Evolutionary conservation across 2,329 filamentous ascomycete genomes (phyloP).

Genomic region (Kalmusia sp.): DNA sequence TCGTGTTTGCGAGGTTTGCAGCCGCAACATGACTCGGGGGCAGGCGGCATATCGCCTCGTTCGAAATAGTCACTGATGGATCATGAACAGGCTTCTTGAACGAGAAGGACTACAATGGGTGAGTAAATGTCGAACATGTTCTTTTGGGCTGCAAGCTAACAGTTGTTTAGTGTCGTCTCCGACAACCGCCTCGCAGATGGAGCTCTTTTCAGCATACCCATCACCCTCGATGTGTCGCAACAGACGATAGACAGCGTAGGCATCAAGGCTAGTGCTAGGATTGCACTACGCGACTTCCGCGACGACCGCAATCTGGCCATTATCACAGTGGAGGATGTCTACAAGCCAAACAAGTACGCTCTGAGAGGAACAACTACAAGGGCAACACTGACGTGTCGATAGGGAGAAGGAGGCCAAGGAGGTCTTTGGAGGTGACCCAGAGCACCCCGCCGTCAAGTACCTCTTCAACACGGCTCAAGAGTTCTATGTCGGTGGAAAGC

Average conservation of each 20-base stretch:
- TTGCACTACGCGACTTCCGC: slow-evolving; percentile 92
- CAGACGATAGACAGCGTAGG: slow-evolving; percentile 75
- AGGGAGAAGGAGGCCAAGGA: slow-evolving; percentile 89
- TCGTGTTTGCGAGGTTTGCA: slow-evolving; percentile 37
- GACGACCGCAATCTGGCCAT: slow-evolving; percentile 97
- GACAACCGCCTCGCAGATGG: slow-evolving; percentile 87
- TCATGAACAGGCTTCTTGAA: slow-evolving; percentile 84
- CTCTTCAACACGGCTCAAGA: slow-evolving; percentile 82
- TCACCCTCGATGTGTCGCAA: slow-evolving; percentile 85
- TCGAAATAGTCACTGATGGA: slow-evolving; percentile 19
- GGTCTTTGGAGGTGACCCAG: slow-evolving; percentile 91
- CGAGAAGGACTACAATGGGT: slow-evolving; percentile 96
- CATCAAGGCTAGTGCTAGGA: slow-evolving; percentile 79
- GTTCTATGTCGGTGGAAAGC: slow-evolving; percentile 93
- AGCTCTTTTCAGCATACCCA: slow-evolving; percentile 94
- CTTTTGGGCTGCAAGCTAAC: slow-evolving; percentile 10
- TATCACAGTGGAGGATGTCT: slow-evolving; percentile 93
- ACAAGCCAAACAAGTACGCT: slow-evolving; percentile 89
- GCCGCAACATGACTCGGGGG: slow-evolving; percentile 3
- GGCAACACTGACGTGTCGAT: slow-evolving; percentile 30
- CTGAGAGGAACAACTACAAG: slow-evolving; percentile 11
- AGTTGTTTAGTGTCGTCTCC: slow-evolving; percentile 75
- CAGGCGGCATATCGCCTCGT: not conserved
- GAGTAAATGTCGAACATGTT: slow-evolving; percentile 45
- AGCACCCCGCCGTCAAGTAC: slow-evolving; percentile 92